Conservation (phyloP, 2,329 filamentous ascomycete species). For the Rhinocladiella similis region DNA sequence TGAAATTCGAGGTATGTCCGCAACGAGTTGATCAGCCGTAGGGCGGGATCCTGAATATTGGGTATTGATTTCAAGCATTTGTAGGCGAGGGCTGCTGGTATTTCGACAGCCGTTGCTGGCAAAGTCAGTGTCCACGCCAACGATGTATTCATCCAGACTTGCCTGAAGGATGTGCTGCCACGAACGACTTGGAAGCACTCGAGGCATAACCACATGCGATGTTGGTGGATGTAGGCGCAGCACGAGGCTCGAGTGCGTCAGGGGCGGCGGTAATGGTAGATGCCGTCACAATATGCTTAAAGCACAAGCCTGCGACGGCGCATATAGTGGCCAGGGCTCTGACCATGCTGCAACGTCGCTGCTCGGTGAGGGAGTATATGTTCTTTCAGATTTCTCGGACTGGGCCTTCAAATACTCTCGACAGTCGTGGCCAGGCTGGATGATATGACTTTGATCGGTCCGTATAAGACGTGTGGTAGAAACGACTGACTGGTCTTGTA, state of each 20-base stretch:
- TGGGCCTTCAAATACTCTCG: too few relatives aligned
- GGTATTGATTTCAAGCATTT: conserved; percentile 24
- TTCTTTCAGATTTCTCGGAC: neutral
- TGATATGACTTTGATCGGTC: too few relatives aligned
- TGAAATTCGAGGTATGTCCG: conserved; percentile 46
- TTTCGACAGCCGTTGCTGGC: neutral
- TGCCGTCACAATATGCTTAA: neutral
- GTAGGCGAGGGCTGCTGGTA: conserved; percentile 23
- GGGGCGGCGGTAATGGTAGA: conserved; percentile 8
- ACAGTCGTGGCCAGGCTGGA: too few relatives aligned
- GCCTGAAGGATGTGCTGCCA: neutral
- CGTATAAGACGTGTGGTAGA: neutral
- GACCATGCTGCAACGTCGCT: conserved; percentile 1
- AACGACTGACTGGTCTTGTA: neutral
- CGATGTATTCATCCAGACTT: neutral
- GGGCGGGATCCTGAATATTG: conserved; percentile 17
- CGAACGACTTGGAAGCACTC: conserved; percentile 8
- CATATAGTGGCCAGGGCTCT: conserved; percentile 1
- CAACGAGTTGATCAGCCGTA: conserved; percentile 20
- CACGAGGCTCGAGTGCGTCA: conserved; percentile 11
- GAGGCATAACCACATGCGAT: conserved; percentile 15
- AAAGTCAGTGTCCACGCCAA: neutral
- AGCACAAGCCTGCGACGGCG: conserved; percentile 1
- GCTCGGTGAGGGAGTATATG: neutral
- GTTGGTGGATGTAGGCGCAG: conserved; percentile 5